These are phyloP conservation scores for Paulinella micropora DNA, from an alignment of 78 protist genomes.

Conservation along the genomic window DNA sequence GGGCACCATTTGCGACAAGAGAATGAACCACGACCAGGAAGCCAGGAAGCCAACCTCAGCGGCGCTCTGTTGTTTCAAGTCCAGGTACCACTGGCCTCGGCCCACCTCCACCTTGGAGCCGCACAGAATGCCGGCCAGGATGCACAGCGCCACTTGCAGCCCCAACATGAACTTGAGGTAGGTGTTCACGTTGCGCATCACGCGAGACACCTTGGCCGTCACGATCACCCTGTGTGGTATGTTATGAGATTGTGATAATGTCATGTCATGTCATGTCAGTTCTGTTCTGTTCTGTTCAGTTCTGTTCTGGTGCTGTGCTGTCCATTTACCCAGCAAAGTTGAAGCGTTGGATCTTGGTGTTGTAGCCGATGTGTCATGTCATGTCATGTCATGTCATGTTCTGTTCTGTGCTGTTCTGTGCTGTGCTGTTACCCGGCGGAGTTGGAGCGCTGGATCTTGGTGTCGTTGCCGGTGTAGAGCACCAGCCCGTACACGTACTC, in stretches of 20 bases:
- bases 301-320: constrained; percentile 6
- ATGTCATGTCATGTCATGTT: too few species aligned
- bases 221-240: too few species aligned
- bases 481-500: constrained; percentile 43
- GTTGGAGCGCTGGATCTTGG: constrained; percentile 47
- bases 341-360: constrained; percentile 48
- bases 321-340: too few species aligned
- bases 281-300: not conserved
- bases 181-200: not conserved
- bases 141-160: not conserved
- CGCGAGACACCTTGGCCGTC: not conserved
- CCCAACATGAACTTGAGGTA: not conserved
- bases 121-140: constrained; percentile 2
- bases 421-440: too few species aligned
- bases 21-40: constrained; percentile 10
- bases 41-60: not conserved
- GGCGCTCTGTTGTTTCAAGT: too few species aligned
- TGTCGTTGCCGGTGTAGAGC: constrained; percentile 38
- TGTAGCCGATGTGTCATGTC: constrained; percentile 36
- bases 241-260: too few species aligned
- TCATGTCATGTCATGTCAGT: too few species aligned
- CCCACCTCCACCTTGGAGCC: not conserved
- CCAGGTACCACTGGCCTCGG: constrained; percentile 1
- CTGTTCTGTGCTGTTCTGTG: too few species aligned
- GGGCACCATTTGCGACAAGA: constrained; percentile 31